Evolutionary conservation across 176 grass and related monocot species (phyloP).

Genomic region (Eleusine coracana): DNA sequence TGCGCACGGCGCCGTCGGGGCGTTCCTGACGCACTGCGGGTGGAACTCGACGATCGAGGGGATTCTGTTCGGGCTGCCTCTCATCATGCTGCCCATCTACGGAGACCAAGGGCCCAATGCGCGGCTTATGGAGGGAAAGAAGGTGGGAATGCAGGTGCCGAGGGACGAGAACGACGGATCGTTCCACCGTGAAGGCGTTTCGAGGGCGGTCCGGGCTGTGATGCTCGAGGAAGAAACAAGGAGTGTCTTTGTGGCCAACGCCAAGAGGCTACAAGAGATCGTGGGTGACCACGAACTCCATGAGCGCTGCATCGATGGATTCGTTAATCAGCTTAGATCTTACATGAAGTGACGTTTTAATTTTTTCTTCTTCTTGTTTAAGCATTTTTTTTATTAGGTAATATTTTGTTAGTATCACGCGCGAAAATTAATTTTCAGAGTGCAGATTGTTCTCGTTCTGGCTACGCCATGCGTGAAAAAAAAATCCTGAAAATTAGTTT

Average conservation of each 20-base stretch:
- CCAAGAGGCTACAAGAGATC: not conserved
- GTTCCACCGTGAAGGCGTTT: not conserved
- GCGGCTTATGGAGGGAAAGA: conserved; percentile 1
- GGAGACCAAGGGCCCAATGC: conserved; percentile 34
- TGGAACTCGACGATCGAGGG: conserved; percentile 32
- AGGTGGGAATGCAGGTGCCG: not conserved
- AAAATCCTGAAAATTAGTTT: too few relatives aligned
- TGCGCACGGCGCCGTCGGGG: conserved; percentile 7
- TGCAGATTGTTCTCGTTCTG: too few relatives aligned
- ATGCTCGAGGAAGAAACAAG: not conserved
- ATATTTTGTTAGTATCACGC: too few relatives aligned
- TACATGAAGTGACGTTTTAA: not conserved
- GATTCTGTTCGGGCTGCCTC: conserved; percentile 45
- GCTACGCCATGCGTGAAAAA: too few relatives aligned
- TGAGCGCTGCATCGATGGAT: not conserved
- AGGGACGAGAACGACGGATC: not conserved
- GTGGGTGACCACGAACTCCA: not conserved
- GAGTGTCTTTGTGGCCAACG: not conserved
- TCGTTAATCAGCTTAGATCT: not conserved
- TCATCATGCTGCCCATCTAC: conserved; percentile 42
- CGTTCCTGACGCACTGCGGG: too few relatives aligned
- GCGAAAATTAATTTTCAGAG: too few relatives aligned
- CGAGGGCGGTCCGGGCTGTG: not conserved
- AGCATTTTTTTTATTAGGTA: too few relatives aligned
- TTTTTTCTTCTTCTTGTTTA: too few relatives aligned